Base-by-base conservation (phyloP, 192 early-diverging fungal species). In the Coemansia sp. region DNA sequence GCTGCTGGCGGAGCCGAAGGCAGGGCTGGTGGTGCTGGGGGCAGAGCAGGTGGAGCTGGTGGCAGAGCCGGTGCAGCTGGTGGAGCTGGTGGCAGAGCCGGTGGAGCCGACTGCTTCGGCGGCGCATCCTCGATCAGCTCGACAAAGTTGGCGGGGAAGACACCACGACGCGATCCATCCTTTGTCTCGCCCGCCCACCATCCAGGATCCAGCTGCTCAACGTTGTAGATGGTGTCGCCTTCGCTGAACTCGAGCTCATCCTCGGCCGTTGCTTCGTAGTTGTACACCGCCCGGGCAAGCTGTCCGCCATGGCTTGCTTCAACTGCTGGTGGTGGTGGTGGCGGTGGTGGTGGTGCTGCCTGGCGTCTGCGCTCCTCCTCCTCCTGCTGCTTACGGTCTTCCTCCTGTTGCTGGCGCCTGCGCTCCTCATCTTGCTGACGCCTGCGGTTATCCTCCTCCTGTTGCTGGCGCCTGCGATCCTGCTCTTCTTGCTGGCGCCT, bases 131-230 rank as follows among this genome's bases (percentile, higher is more conserved):
- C 82, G 48, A 85, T 79, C 45, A 84, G 57, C 47, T 84, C 84
- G 27, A 87, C 86, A 69, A 83, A 87, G 74, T 87, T 87, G 37
- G 84, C 83, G 23, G 94, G 94, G 81, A 97, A 97, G 36, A 95
- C 69, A 28, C 94, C 94, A 36, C 82, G 82, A 10, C 86, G 79
- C 22, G 77, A 65, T 11, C 92, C 92, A 66, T 90, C 86, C 55
- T 89, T 79, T 57, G 87, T 89, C 28, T 83, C 82, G 55, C 93
- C 95, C 40, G 87, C 84, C 95, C 94, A 96, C 95, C 95, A 98
- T 37, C 91, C 94, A 36, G 92, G 89, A 71, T 93, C 92, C 45
- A 93, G 48, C 78, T 92, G 84, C 17, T 89, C 87, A 40, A 98
- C 88, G 23, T 86, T 83, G 15, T 66, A 82, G 48, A 98, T 88